Evolutionary conservation across 495 filamentous ascomycete species (phyloP), one percentile per base, ranked within the genome.

Genomic region (Parmelia sp.): DNA sequence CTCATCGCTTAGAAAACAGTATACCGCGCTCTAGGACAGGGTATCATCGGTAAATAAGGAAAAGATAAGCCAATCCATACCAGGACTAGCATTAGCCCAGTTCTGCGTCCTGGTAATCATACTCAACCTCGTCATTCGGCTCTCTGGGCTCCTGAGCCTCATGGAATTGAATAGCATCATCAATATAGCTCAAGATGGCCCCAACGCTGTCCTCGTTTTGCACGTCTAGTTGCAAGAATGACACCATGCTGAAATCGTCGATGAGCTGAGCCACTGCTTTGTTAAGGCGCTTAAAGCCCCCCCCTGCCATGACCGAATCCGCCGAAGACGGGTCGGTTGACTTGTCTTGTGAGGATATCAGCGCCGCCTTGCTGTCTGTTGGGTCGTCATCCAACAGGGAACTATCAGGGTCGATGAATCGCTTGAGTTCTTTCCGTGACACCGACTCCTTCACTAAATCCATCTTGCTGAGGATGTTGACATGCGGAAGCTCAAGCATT

Each of bases 221-320:
- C 57, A 84, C 90, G 71, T 97, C 89, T 40, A 98, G 77, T 77
- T 91, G 88, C 45, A 97, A 78, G 72, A 94, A 98, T 25, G 87
- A 94, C 7, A 98, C 92, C 91, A 98, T 96, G 74, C 92, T 95
- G 74, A 96, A 98, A 74, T 89, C 92, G 75, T 97, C 94, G 63
- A 98, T 92, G 61, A 98, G 76, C 59, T 87, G 84, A 17, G 89
- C 94, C 27, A 98, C 92, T 1, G 92, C 92, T 62, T 78, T 82
- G 67, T 96, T 96, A 61, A 96, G 78, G 61, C 80, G 82, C 59
- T 87, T 82, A 74, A 95, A 96, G 3, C 88, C 86, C 1, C 82
- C 79, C 14, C 92, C 92, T 10, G 82, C 85, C 88, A 96, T 86
- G 66, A 94, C 63, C n/a, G 83, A 82, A 42, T 85, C 78, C 66